These are phyloP conservation scores for Xerocomellus amylosporus DNA, from an alignment of 768 basidiomycete genomes.

Conservation along the genomic window DNA sequence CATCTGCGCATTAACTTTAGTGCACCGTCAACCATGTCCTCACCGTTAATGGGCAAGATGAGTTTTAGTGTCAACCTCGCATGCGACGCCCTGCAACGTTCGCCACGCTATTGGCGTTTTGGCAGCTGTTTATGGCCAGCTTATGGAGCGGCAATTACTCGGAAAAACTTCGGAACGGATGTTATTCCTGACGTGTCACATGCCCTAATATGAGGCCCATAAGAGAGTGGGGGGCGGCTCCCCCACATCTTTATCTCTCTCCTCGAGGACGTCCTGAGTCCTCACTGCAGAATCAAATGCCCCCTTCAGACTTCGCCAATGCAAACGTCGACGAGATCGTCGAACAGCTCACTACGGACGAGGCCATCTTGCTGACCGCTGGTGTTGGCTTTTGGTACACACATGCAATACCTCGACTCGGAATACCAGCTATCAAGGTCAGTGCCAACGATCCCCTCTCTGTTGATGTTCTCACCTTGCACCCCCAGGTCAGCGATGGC, in stretches of 20 bases:
- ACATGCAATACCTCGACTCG: slow-evolving; percentile 57
- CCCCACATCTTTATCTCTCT: slow-evolving; percentile 5
- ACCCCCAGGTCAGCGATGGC: slow-evolving; percentile 65
- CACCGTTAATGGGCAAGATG: background rate
- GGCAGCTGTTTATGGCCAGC: background rate
- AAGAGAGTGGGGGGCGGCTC: slow-evolving; percentile 1
- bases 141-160: background rate
- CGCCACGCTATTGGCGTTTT: background rate
- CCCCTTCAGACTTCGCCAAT: slow-evolving; percentile 66
- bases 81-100: background rate
- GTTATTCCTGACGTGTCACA: slow-evolving; percentile 14
- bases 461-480: background rate
- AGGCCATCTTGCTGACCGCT: slow-evolving; percentile 68
- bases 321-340: slow-evolving; percentile 61
- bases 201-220: slow-evolving; percentile 7
- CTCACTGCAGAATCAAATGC: slow-evolving; percentile 38
- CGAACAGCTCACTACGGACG: slow-evolving; percentile 66
- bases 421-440: slow-evolving; percentile 69
- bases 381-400: slow-evolving; percentile 83
- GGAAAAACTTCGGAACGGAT: slow-evolving; percentile 13
- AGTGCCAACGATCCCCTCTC: slow-evolving; percentile 6
- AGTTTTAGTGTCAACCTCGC: background rate
- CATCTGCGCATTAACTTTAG: too few species aligned
- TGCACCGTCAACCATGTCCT: too few species aligned
- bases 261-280: background rate